Conservation (phyloP, 345 rosid genomes). For the Cochlearia excelsa region DNA sequence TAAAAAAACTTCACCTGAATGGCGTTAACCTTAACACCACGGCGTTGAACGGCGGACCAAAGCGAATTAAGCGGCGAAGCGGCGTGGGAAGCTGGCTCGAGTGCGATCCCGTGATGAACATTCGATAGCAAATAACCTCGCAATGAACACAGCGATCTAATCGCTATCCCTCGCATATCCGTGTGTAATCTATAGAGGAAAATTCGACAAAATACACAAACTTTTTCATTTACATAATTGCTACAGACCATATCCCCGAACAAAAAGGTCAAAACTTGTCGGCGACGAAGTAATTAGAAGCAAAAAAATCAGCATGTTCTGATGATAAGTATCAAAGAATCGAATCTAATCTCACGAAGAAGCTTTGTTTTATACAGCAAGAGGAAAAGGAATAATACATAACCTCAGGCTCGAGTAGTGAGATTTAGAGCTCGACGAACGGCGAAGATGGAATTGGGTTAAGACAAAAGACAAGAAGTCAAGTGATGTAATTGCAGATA, state of each 20-base stretch:
- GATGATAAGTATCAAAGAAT: too few species aligned
- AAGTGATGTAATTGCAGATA: slow-evolving; percentile 9
- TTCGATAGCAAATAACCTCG: slow-evolving; percentile 22
- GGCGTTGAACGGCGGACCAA: slow-evolving; percentile 58
- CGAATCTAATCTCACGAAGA: too few species aligned
- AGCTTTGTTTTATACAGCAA: too few species aligned
- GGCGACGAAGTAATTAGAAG: too few species aligned
- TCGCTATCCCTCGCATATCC: slow-evolving; percentile 26
- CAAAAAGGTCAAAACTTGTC: too few species aligned
- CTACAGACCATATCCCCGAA: not conserved
- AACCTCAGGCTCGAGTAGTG: not conserved
- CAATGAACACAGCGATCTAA: slow-evolving; percentile 28
- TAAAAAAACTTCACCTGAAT: slow-evolving; percentile 44
- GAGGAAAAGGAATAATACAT: too few species aligned
- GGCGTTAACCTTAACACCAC: slow-evolving; percentile 78
- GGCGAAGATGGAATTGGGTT: not conserved
- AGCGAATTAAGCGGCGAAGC: slow-evolving; percentile 37
- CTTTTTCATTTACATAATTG: not conserved
- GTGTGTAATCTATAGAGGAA: not conserved
- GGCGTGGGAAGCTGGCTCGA: not conserved
- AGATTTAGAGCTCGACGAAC: not conserved
- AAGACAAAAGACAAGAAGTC: too few species aligned
- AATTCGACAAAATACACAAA: not conserved
- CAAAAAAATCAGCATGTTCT: not conserved
- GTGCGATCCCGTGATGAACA: slow-evolving; percentile 7